Evolutionary conservation across 2,329 filamentous ascomycete species (phyloP).

Genomic region (Raffaelea deltoideospora): DNA sequence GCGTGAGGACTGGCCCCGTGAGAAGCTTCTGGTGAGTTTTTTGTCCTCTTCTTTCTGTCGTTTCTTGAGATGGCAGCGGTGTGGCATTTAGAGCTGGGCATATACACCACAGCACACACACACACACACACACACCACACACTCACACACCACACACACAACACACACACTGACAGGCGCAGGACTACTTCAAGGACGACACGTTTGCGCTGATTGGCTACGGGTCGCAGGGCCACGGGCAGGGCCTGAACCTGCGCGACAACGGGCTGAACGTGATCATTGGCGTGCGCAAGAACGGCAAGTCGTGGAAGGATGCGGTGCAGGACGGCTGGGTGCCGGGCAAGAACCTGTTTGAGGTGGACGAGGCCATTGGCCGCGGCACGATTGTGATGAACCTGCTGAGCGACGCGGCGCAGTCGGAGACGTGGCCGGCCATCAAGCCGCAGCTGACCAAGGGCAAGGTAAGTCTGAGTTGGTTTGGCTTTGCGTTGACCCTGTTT

Average conservation of each 20-base stretch:
- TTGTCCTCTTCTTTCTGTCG: slow-evolving; percentile 4
- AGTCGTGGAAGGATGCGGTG: slow-evolving; percentile 94
- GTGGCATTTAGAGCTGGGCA: no score
- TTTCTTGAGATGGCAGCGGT: no score
- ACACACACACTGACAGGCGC: slow-evolving; percentile 1
- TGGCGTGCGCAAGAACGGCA: slow-evolving; percentile 94
- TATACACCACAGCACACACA: no score
- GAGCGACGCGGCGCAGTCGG: slow-evolving; percentile 90
- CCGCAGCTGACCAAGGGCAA: slow-evolving; percentile 97
- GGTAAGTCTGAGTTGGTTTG: no score
- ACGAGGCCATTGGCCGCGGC: slow-evolving; percentile 85
- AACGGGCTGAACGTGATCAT: slow-evolving; percentile 99
- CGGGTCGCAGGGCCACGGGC: slow-evolving; percentile 93
- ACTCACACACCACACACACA: no score
- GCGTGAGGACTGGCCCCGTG: slow-evolving; percentile 94
- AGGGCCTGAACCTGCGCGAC: slow-evolving; percentile 98
- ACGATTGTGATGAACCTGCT: slow-evolving; percentile 99
- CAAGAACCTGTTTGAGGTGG: slow-evolving; percentile 97
- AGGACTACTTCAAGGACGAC: slow-evolving; percentile 99
- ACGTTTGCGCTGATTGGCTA: slow-evolving; percentile 98
- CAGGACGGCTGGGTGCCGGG: slow-evolving; percentile 97
- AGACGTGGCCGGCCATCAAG: slow-evolving; percentile 98
- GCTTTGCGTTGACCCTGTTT: no score
- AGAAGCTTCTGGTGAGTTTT: slow-evolving; percentile 82
- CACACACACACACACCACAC: no score